Evolutionary conservation across 1,284 basidiomycete genomes (phyloP).

Genomic region (Naganishia cerealis): DNA sequence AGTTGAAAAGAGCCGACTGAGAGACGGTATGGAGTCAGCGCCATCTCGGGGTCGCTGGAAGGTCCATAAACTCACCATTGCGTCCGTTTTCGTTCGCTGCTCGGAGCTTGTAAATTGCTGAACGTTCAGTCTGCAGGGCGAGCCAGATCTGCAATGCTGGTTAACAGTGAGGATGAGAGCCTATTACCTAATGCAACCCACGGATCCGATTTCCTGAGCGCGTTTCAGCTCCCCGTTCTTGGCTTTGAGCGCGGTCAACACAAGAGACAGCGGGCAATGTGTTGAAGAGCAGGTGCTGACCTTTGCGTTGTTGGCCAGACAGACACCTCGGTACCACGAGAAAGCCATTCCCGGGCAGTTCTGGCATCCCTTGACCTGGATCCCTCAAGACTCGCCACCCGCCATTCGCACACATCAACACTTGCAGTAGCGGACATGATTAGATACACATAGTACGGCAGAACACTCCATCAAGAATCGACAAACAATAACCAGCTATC

Average conservation of each 20-base stretch:
- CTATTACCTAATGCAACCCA: background rate
- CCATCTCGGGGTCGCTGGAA: background rate
- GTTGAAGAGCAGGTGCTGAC: background rate
- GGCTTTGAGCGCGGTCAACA: background rate
- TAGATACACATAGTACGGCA: constrained; percentile 4
- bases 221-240: background rate
- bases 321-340: background rate
- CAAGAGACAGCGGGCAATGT: background rate
- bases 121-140: too few relatives aligned
- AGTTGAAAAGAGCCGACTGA: constrained; percentile 96
- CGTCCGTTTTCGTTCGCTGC: background rate
- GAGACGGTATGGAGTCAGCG: background rate
- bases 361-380: background rate
- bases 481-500: background rate
- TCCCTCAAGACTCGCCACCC: background rate
- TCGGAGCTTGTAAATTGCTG: too few relatives aligned
- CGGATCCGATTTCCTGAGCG: background rate
- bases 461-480: background rate
- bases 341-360: background rate
- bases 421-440: background rate
- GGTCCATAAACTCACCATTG: background rate
- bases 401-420: background rate
- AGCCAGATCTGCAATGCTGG: too few relatives aligned
- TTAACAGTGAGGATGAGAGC: too few relatives aligned
- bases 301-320: background rate